phyloP scores from a whole-genome alignment of 495 filamentous ascomycete genomes.

The Hypoxylon rickii region DNA sequence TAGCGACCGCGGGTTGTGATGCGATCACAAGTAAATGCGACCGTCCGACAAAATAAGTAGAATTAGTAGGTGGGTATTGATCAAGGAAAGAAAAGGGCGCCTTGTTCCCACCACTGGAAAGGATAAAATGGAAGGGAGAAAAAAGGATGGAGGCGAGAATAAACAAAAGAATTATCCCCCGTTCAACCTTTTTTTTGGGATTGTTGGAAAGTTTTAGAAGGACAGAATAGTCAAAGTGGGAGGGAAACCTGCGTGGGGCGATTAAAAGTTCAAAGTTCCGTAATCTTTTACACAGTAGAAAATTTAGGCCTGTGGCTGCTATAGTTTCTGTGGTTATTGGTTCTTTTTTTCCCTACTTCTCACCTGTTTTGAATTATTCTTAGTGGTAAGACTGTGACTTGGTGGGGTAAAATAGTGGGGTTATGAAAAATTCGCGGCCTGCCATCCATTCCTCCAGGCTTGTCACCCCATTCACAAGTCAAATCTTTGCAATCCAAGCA shows the following conservation, averaged over 20 bases:
- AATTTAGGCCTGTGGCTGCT: too few relatives aligned
- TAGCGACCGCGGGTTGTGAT: constrained; percentile 8
- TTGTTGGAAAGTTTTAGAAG: constrained; percentile 5
- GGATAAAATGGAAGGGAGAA: background rate
- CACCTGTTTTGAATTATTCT: too few relatives aligned
- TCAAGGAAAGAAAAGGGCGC: background rate
- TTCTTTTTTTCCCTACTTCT: too few relatives aligned
- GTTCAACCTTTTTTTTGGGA: constrained; percentile 8
- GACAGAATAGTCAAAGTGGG: background rate
- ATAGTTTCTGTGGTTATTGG: constrained; percentile 6
- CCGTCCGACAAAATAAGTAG: background rate
- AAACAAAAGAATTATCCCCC: constrained; percentile 20
- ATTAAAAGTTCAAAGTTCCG: constrained; percentile 16
- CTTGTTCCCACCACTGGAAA: background rate
- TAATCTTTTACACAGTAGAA: constrained; percentile 1
- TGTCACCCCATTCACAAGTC: constrained; percentile 20
- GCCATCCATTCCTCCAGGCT: too few relatives aligned
- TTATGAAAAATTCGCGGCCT: constrained; percentile 20
- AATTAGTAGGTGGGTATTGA: constrained; percentile 8
- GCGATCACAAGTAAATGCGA: constrained; percentile 32
- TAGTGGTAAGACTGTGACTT: too few relatives aligned
- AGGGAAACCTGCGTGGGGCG: constrained; percentile 18
- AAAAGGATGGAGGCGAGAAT: background rate
- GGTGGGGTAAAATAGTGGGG: constrained; percentile 12
- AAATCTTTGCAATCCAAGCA: constrained; percentile 12